phyloP scores from a whole-genome alignment of 78 protist genomes.

The Pigoraptor vietnamica region DNA sequence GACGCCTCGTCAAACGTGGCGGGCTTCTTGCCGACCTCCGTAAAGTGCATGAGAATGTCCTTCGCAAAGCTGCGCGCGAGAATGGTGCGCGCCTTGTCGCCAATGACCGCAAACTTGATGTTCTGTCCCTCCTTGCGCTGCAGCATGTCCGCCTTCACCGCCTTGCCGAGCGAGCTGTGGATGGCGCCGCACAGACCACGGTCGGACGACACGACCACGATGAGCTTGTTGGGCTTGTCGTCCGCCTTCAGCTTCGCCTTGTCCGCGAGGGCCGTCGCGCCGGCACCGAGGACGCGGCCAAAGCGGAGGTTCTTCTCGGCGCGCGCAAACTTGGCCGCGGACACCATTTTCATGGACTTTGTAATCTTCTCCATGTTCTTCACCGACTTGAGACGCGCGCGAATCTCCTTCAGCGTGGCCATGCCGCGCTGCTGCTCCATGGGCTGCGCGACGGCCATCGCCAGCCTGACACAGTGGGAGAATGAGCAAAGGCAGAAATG shows the following conservation, averaged over 20 bases:
- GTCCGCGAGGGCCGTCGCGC: background rate
- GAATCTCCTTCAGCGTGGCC: constrained; percentile 1
- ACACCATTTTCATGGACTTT: constrained; percentile 55
- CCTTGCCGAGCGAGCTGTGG: constrained; percentile 15
- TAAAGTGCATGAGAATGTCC: constrained; percentile 8
- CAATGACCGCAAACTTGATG: background rate
- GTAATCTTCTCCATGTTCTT: constrained; percentile 44
- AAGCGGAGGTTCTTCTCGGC: constrained; percentile 9
- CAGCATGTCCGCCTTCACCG: background rate
- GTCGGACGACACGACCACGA: constrained; percentile 28
- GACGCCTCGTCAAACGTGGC: constrained; percentile 40
- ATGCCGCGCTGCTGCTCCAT: background rate
- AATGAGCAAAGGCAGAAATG: background rate
- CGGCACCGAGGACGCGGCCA: background rate
- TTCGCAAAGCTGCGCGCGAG: background rate
- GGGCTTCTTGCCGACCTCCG: constrained; percentile 33
- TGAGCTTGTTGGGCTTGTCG: background rate
- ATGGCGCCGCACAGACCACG: constrained; percentile 66
- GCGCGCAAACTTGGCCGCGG: constrained; percentile 38
- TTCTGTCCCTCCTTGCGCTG: background rate
- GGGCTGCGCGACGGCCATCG: background rate
- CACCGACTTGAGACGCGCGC: constrained; percentile 29
- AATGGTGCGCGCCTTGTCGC: constrained; percentile 34
- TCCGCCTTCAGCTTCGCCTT: background rate
- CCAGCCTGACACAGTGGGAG: background rate